phyloP scores from a whole-genome alignment of 345 rosid genomes.

The Dipteronia sinensis region DNA sequence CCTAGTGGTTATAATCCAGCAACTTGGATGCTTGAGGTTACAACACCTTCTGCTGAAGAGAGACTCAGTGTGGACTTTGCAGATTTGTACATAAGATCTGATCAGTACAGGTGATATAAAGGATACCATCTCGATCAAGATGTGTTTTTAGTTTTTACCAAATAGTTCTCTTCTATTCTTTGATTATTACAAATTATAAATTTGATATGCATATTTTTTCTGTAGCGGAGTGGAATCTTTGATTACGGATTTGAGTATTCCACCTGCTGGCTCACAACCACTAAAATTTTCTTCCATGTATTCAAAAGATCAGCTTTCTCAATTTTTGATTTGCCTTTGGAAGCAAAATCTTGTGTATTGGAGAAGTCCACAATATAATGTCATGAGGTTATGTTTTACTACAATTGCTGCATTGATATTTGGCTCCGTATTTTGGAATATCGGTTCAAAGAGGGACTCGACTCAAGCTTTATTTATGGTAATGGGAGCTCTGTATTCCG shows the following conservation, averaged over 20 bases:
- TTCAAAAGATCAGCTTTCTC: slow-evolving; percentile 56
- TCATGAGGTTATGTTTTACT: slow-evolving; percentile 39
- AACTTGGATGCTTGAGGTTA: slow-evolving; percentile 64
- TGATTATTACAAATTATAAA: not conserved
- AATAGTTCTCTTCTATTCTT: not conserved
- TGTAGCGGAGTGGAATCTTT: slow-evolving; percentile 70
- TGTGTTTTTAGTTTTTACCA: not conserved
- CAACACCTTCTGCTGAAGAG: slow-evolving; percentile 41
- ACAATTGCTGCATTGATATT: slow-evolving; percentile 39
- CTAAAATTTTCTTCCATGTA: slow-evolving; percentile 58
- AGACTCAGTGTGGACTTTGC: slow-evolving; percentile 55
- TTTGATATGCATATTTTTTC: slow-evolving; percentile 12
- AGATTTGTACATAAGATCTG: slow-evolving; percentile 53
- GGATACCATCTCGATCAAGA: not conserved
- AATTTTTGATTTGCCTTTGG: slow-evolving; percentile 52
- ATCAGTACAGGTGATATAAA: slow-evolving; percentile 54
- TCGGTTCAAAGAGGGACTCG: slow-evolving; percentile 58
- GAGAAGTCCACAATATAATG: slow-evolving; percentile 59
- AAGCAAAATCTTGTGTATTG: slow-evolving; percentile 61
- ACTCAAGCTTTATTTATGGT: slow-evolving; percentile 58
- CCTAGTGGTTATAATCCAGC: slow-evolving; percentile 57
- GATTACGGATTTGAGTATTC: slow-evolving; percentile 47
- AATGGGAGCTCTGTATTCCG: slow-evolving; percentile 61
- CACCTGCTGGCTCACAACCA: slow-evolving; percentile 44
- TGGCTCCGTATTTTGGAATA: slow-evolving; percentile 52